phyloP scores from a whole-genome alignment of 148 eudicot genomes.

The Rhododendron kiyosumense region DNA sequence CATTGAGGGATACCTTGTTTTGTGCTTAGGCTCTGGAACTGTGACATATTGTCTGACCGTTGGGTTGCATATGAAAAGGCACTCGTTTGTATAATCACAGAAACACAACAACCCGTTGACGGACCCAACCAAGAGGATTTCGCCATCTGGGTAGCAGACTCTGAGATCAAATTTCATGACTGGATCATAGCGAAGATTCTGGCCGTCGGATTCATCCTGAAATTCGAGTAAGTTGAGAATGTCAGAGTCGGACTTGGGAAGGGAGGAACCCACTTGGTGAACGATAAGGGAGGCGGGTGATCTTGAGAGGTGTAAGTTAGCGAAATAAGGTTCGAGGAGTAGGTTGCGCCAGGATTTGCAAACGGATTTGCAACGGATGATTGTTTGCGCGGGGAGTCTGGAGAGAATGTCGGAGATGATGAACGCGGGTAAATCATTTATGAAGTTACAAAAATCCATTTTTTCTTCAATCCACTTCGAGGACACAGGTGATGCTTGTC shows the following conservation, averaged over 20 bases:
- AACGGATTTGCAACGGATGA: not conserved
- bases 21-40: not conserved
- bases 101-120: not conserved
- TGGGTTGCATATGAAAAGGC: constrained; percentile 1
- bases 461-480: not conserved
- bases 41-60: not conserved
- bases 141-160: not conserved
- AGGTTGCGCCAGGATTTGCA: not conserved
- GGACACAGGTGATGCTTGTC: not conserved
- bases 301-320: not conserved
- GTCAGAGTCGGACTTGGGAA: not conserved
- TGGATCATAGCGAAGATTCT: not conserved
- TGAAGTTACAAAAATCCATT: not conserved
- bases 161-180: not conserved
- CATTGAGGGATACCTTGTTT: not conserved
- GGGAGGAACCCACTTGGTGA: not conserved
- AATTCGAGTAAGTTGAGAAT: not conserved
- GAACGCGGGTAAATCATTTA: not conserved
- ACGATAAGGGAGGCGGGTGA: not conserved
- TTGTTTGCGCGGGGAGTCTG: not conserved
- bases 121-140: constrained; percentile 2
- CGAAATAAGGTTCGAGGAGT: not conserved
- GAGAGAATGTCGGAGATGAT: constrained; percentile 1
- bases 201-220: not conserved
- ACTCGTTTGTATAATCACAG: not conserved